Conservation (phyloP, 768 basidiomycete genomes). For the Collybia sp. region DNA sequence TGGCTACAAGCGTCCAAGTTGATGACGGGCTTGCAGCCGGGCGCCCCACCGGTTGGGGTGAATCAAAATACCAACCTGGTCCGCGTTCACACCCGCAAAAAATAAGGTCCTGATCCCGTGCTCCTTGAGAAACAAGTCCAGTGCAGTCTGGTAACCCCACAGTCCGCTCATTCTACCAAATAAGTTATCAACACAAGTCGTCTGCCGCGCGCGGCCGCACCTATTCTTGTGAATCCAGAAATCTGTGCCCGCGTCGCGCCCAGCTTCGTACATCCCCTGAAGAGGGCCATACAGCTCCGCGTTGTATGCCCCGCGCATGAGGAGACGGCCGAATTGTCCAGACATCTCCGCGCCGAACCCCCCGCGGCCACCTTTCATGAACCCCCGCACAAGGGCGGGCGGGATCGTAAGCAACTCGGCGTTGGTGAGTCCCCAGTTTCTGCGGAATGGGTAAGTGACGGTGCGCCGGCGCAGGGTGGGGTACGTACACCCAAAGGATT, state of each 20-base stretch:
- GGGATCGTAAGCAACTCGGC: slow-evolving; percentile 59
- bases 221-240: slow-evolving; percentile 73
- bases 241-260: slow-evolving; percentile 51
- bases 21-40: too few species aligned
- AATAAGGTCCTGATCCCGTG: slow-evolving; percentile 58
- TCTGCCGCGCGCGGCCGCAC: slow-evolving; percentile 21
- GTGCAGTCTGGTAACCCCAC: slow-evolving; percentile 59
- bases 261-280: slow-evolving; percentile 48
- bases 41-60: too few species aligned
- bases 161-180: slow-evolving; percentile 53
- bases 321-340: slow-evolving; percentile 46
- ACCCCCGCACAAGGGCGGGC: slow-evolving; percentile 52
- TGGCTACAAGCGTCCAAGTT: too few species aligned
- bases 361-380: slow-evolving; percentile 40
- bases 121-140: slow-evolving; percentile 60
- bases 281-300: slow-evolving; percentile 61
- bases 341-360: slow-evolving; percentile 55
- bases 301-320: slow-evolving; percentile 57
- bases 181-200: not conserved
- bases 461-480: not conserved
- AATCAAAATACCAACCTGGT: slow-evolving; percentile 40
- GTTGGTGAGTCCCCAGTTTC: slow-evolving; percentile 71
- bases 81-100: slow-evolving; percentile 64
- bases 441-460: slow-evolving; percentile 14
- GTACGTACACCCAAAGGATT: slow-evolving; percentile 60